These are phyloP conservation scores for Salix purpurea DNA, from an alignment of 345 rosid genomes.

Conservation along the genomic window DNA sequence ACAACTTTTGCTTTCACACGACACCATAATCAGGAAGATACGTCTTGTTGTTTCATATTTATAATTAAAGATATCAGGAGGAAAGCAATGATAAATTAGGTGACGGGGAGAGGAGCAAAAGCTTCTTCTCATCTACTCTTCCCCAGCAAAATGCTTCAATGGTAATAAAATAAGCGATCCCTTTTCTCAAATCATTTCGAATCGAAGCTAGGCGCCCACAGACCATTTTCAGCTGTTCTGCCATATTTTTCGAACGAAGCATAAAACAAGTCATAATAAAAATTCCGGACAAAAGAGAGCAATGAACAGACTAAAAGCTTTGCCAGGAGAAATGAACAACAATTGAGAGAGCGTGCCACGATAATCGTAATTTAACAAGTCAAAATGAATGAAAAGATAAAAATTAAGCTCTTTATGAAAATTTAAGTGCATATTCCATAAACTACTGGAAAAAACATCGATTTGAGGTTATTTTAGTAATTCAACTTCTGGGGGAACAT, in stretches of 20 bases:
- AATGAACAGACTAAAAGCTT: no score
- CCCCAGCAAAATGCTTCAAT: not conserved
- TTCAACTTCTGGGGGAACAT: constrained; percentile 22
- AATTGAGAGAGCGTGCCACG: not conserved
- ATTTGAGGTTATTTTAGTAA: constrained; percentile 22
- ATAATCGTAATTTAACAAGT: not conserved
- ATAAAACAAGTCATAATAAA: no score
- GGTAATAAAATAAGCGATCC: no score
- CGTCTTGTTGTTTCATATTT: no score
- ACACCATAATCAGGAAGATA: no score
- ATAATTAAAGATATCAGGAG: no score
- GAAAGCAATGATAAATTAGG: no score
- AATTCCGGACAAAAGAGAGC: not conserved
- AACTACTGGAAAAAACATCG: not conserved
- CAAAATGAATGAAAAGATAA: not conserved
- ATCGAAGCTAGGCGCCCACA: not conserved
- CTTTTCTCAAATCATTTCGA: not conserved
- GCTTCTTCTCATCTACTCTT: not conserved
- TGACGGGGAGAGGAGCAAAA: not conserved
- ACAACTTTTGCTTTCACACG: no score
- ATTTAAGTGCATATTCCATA: no score
- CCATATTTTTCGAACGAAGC: not conserved
- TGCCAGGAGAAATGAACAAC: not conserved
- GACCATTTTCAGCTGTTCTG: not conserved
- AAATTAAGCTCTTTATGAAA: not conserved